These are phyloP conservation scores for Lachnellula subtilissima DNA, from an alignment of 2,329 filamentous ascomycete species.

Conservation along the genomic window DNA sequence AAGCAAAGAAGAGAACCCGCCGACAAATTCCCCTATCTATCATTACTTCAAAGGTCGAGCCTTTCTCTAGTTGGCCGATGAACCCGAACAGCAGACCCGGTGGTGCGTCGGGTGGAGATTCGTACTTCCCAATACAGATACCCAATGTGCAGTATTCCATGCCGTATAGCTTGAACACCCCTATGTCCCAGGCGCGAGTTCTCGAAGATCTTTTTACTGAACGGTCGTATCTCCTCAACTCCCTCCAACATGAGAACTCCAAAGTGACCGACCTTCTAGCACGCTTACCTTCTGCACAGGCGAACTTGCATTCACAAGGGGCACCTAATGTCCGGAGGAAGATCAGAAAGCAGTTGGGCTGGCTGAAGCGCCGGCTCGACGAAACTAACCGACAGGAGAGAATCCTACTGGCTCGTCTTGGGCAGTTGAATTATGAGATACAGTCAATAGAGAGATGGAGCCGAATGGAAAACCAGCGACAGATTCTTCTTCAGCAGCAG, in stretches of 20 bases:
- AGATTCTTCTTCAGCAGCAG: neutral
- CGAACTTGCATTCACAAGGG: constrained; percentile 17
- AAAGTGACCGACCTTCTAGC: constrained; percentile 37
- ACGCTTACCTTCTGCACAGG: constrained; percentile 36
- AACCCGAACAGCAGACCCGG: too few relatives aligned
- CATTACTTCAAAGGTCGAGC: too few relatives aligned
- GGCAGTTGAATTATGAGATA: constrained; percentile 46
- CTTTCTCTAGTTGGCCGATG: too few relatives aligned
- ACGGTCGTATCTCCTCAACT: constrained; percentile 40
- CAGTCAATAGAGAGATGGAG: constrained; percentile 40
- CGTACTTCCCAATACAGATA: neutral
- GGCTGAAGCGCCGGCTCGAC: constrained; percentile 40
- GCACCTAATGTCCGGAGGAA: constrained; percentile 4
- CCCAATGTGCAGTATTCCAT: constrained; percentile 6
- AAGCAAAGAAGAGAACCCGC: too few relatives aligned
- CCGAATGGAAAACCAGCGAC: constrained; percentile 27
- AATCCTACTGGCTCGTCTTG: constrained; percentile 41
- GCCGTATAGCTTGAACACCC: constrained; percentile 18
- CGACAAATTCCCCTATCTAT: too few relatives aligned
- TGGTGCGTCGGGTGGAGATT: too few relatives aligned
- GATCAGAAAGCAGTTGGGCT: constrained; percentile 36
- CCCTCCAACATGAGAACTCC: constrained; percentile 38
- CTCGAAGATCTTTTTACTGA: constrained; percentile 43
- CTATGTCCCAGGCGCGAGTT: constrained; percentile 24
- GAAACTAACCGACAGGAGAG: constrained; percentile 44